Base-by-base conservation (phyloP, 2,329 filamentous ascomycete species). In the Fusarium tanahbumbuense region DNA sequence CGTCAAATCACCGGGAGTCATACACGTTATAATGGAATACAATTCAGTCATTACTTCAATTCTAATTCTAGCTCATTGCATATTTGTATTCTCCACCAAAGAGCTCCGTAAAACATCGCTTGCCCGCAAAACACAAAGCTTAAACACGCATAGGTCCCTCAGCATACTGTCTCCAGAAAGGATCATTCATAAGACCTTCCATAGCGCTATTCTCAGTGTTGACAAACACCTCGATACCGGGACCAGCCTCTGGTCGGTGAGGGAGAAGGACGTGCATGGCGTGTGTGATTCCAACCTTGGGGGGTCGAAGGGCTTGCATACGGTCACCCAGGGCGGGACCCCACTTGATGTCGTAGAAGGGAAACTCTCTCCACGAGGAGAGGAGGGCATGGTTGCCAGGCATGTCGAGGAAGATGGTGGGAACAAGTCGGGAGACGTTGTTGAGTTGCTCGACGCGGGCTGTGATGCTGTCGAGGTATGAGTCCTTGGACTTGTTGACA, bases 331-430 rank as follows among this genome's bases (percentile, higher is more conserved):
- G 16, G 0, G 27, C 60, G n/a, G 60, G 32, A 3, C 61, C 61
- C 61, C 61, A 64, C n/a, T 59, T 55, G 3, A 64, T 48, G 5
- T 64, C 40, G n/a, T 64, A 64, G 11, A 64, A 64, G 0, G 52
- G 45, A 20, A 64, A 64, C 22, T 64, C 61, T 37, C 61, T 57
- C 61, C 61, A 64, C 1, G 61, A 64, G 1, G 61, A 64, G 4
- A 64, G 20, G 3, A 64, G n/a, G 2, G 25, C 52, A 16, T 64
- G 61, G 1, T 58, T 64, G 3, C 61, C 61, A 0, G 61, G 61
- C 61, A 64, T 64, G 7, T 64, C 61, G 0, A 64, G 25, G 13
- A 64, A 64, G 1, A 64, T 46, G 2, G 22, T 44, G 2, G 61
- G 61, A 3, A 64, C 23, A 1, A 64, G 7, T 11, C 61, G 40